A percentile compares a stretch with the other conserved stretches of the same genome.
Conservation (phyloP, 1,284 basidiomycete genomes). For the Anthracocystis walkeri region DNA sequence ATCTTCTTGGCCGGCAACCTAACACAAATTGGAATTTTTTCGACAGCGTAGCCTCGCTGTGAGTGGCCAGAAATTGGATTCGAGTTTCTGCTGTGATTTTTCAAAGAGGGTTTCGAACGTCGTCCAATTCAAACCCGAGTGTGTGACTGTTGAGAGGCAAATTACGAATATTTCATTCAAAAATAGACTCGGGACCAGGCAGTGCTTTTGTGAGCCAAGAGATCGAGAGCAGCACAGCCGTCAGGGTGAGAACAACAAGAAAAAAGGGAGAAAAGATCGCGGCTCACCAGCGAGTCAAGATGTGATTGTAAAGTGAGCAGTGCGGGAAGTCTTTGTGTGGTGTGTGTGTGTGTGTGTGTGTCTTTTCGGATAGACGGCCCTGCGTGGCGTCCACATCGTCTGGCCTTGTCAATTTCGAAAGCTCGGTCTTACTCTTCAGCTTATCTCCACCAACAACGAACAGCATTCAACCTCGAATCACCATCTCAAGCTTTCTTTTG, state of each 20-base stretch:
- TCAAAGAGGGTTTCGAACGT: background rate
- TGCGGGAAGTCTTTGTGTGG: conserved; percentile 7
- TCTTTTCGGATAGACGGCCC: conserved; percentile 7
- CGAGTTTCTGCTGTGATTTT: background rate
- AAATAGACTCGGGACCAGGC: background rate
- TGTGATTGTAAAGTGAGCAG: conserved; percentile 2
- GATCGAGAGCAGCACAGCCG: conserved; percentile 16
- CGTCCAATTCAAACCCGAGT: background rate
- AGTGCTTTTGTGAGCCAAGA: conserved; percentile 9
- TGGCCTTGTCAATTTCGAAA: conserved; percentile 13
- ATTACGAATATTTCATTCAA: no score
- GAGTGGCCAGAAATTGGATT: conserved; percentile 10
- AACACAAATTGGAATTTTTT: conserved; percentile 1
- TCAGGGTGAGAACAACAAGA: background rate
- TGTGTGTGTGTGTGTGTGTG: conserved; percentile 7
- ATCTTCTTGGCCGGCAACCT: conserved; percentile 10
- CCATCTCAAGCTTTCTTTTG: background rate
- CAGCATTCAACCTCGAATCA: conserved; percentile 24
- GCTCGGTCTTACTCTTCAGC: conserved; percentile 8
- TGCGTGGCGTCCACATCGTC: conserved; percentile 30
- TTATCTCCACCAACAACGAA: conserved; percentile 24
- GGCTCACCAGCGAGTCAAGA: conserved; percentile 5
- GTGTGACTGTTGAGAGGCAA: conserved; percentile 7
- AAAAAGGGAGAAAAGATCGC: conserved; percentile 3
- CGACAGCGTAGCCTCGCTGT: background rate